phyloP scores from a whole-genome alignment of 441 rosid genomes.

The Adansonia rubrostipa region DNA sequence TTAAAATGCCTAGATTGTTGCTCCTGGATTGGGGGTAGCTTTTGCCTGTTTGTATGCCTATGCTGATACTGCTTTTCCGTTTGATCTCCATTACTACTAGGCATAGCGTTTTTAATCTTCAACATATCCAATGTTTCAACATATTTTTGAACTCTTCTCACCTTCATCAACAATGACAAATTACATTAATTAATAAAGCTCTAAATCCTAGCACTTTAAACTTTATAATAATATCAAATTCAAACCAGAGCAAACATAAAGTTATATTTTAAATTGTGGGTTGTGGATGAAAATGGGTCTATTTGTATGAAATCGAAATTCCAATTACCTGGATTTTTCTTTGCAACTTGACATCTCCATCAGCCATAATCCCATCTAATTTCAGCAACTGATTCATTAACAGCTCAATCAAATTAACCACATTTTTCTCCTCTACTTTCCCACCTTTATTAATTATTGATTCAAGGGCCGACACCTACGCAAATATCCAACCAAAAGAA shows the following conservation, averaged over 20 bases:
- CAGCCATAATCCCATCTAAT: background rate
- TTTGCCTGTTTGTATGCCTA: background rate
- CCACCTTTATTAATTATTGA: background rate
- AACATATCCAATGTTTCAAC: constrained; percentile 1
- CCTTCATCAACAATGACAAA: background rate
- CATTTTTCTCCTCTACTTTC: background rate
- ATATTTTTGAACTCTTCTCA: background rate
- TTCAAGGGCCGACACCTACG: background rate
- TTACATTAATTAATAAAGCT: too few species aligned
- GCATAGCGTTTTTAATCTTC: background rate
- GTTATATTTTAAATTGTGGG: too few species aligned
- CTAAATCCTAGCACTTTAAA: background rate
- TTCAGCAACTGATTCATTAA: background rate
- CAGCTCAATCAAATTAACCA: background rate
- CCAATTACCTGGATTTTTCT: background rate
- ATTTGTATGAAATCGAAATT: background rate
- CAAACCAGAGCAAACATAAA: background rate
- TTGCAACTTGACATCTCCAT: background rate
- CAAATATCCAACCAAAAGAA: too few species aligned
- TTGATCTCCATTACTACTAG: background rate
- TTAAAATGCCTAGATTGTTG: background rate
- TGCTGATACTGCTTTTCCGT: background rate
- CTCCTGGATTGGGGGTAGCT: background rate
- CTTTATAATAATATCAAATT: background rate
- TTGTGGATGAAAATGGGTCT: too few species aligned